Evolutionary conservation across 306 rosid species (phyloP).

Genomic region (Acacia confusa): DNA sequence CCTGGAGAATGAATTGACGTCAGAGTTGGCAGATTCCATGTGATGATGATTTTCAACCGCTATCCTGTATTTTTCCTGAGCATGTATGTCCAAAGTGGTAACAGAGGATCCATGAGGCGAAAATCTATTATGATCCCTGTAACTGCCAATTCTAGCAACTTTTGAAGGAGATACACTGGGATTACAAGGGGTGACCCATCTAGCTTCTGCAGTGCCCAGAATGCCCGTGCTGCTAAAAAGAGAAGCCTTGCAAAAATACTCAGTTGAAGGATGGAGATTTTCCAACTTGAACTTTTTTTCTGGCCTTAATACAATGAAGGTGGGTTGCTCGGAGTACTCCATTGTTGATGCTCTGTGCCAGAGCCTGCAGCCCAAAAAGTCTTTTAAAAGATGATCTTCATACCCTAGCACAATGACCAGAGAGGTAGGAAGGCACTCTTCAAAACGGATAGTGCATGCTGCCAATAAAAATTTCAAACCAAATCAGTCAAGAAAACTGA

Average conservation of each 20-base stretch:
- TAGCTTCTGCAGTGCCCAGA: constrained; percentile 78
- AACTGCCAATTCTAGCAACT: neutral
- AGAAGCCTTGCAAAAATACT: constrained; percentile 85
- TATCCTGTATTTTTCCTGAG: constrained; percentile 32
- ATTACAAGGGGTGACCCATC: constrained; percentile 64
- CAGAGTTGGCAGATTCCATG: constrained; percentile 53
- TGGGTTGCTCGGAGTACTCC: constrained; percentile 79
- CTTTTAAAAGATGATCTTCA: constrained; percentile 52
- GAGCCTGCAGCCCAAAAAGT: constrained; percentile 77
- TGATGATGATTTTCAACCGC: constrained; percentile 44
- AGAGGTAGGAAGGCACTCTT: constrained; percentile 73
- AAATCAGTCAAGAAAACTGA: constrained; percentile 20
- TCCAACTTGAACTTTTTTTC: constrained; percentile 69
- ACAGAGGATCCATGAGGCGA: constrained; percentile 32
- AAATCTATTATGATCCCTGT: constrained; percentile 4
- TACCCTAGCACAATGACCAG: constrained; percentile 69
- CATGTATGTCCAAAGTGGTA: constrained; percentile 28
- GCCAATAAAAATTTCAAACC: constrained; percentile 32
- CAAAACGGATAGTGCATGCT: constrained; percentile 71
- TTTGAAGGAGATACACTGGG: constrained; percentile 16
- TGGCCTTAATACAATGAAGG: constrained; percentile 77
- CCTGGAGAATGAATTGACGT: constrained; percentile 37
- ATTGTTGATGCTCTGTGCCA: constrained; percentile 62
- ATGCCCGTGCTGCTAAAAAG: constrained; percentile 68
- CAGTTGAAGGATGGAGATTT: constrained; percentile 70